Conservation (phyloP, 2,329 filamentous ascomycete species). For the Claviceps maximensis region DNA sequence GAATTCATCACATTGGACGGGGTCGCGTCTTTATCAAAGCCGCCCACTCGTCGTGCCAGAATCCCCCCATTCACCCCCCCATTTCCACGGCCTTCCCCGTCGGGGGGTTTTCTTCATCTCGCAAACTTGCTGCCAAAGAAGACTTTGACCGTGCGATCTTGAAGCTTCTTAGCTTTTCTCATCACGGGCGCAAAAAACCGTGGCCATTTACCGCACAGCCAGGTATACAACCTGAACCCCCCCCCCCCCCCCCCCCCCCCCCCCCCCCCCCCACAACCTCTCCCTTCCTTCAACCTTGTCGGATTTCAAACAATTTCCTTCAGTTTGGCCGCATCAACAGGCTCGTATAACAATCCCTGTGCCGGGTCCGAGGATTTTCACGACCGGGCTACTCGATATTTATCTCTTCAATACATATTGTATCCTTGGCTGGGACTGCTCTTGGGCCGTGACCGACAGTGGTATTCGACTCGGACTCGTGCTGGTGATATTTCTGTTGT, state of each 20-base stretch:
- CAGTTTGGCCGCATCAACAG: background rate
- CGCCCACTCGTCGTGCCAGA: constrained; percentile 15
- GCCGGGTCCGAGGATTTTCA: constrained; percentile 12
- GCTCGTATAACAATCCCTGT: constrained; percentile 4
- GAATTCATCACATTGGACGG: constrained; percentile 12
- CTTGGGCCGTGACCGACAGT: background rate
- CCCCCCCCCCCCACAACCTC: background rate
- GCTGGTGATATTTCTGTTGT: constrained; percentile 1
- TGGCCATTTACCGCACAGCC: constrained; percentile 1
- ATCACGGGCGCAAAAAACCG: constrained; percentile 1
- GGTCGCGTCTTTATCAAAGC: constrained; percentile 16
- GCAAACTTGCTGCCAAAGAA: constrained; percentile 13
- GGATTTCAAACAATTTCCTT: background rate
- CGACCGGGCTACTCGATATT: background rate
- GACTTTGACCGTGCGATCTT: constrained; percentile 10
- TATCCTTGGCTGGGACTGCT: background rate
- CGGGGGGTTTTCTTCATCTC: constrained; percentile 9
- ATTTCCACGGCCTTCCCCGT: constrained; percentile 8
- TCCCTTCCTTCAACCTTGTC: background rate
- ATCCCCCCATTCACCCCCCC: background rate
- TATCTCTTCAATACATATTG: background rate
- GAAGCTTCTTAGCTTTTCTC: constrained; percentile 5
- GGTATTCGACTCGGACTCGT: background rate
- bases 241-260: background rate
- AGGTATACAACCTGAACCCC: background rate